These are phyloP conservation scores for Xylaria nigripes DNA, from an alignment of 495 filamentous ascomycete species.

Conservation along the genomic window DNA sequence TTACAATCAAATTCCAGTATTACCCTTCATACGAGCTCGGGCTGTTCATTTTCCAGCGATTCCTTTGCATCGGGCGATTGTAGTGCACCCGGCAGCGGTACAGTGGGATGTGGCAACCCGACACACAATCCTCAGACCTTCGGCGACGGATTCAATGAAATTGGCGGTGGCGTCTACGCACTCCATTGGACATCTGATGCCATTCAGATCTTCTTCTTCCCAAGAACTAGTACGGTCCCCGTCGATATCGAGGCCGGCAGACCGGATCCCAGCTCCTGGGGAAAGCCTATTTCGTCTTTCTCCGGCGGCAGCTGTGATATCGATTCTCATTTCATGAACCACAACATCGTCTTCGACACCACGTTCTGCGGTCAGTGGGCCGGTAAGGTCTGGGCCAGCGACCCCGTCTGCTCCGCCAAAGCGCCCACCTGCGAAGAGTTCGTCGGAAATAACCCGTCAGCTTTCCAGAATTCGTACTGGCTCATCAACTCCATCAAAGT, in stretches of 20 bases:
- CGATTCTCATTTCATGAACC: conserved; percentile 54
- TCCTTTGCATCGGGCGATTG: conserved; percentile 45
- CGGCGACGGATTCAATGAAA: conserved; percentile 63
- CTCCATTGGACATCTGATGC: conserved; percentile 60
- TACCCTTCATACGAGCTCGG: conserved; percentile 63
- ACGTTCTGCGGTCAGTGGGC: conserved; percentile 91
- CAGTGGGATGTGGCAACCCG: conserved; percentile 40
- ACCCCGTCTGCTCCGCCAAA: conserved; percentile 32
- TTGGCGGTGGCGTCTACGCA: conserved; percentile 69
- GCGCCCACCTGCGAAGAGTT: conserved; percentile 52
- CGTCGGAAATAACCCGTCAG: conserved; percentile 54
- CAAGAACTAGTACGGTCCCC: conserved; percentile 47
- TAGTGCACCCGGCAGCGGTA: conserved; percentile 40
- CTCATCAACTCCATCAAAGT: conserved; percentile 59
- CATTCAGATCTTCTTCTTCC: conserved; percentile 76
- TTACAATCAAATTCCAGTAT: conserved; percentile 53
- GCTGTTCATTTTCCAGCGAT: conserved; percentile 50
- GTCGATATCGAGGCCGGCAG: conserved; percentile 45
- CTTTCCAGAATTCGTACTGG: conserved; percentile 62
- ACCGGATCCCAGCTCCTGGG: conserved; percentile 59
- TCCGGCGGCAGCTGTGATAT: conserved; percentile 55
- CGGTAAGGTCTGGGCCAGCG: conserved; percentile 48
- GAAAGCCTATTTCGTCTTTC: conserved; percentile 58
- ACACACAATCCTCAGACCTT: conserved; percentile 46
- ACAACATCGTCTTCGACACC: conserved; percentile 73